Percentiles rank a stretch among this genome's conserved stretches.
Evolutionary conservation across 2,329 filamentous ascomycete genomes (phyloP).

Genomic region (Verticillium tricorpus): DNA sequence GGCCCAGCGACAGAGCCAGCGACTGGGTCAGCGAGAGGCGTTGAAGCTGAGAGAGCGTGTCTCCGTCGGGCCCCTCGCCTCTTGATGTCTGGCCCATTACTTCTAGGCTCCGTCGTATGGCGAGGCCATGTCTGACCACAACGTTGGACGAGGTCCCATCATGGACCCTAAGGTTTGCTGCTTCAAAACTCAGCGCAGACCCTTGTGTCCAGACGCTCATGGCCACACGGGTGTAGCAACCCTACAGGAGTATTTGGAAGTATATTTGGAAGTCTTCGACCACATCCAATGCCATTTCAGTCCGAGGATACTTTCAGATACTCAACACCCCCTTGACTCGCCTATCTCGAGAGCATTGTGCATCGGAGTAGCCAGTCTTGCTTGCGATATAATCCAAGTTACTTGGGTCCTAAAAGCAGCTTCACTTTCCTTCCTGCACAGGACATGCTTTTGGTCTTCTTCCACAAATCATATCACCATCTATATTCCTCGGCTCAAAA

Average conservation of each 20-base stretch:
- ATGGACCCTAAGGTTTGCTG: too few relatives aligned
- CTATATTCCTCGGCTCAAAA: neutral
- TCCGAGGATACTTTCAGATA: neutral
- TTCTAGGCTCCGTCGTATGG: neutral
- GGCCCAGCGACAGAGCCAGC: slow-evolving; percentile 30
- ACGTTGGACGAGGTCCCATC: too few relatives aligned
- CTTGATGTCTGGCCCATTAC: neutral
- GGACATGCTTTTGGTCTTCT: neutral
- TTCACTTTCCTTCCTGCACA: neutral
- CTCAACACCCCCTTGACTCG: neutral
- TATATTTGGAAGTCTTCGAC: neutral
- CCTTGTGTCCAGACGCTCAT: neutral
- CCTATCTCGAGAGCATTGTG: too few relatives aligned
- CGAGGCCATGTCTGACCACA: too few relatives aligned
- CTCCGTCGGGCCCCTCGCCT: slow-evolving; percentile 46
- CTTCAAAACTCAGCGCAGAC: neutral
- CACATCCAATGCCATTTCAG: neutral
- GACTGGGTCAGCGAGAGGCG: slow-evolving; percentile 31
- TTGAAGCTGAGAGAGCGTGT: slow-evolving; percentile 46
- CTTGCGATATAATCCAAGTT: neutral
- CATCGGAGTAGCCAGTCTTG: too few relatives aligned
- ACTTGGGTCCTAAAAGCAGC: too few relatives aligned
- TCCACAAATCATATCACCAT: neutral
- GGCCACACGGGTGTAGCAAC: neutral
- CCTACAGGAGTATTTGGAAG: neutral